Base-by-base conservation (phyloP, 371 early-diverging fungal genomes). In the Syncephalastrum contaminatum region DNA sequence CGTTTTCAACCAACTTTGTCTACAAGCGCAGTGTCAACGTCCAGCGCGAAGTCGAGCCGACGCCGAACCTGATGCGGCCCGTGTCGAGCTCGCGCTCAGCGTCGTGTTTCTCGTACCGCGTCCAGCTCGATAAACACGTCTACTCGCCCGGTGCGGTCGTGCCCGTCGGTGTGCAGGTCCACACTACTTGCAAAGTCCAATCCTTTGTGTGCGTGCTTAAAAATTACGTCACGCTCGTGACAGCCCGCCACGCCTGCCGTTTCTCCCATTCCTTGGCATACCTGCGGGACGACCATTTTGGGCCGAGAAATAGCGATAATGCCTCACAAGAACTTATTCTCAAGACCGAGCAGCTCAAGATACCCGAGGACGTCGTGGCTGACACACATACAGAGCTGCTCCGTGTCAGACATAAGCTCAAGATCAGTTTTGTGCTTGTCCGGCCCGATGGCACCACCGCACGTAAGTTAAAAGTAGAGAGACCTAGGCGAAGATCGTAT, bases 321-420 rank as follows among this genome's bases (percentile, higher is more conserved):
- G 5, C 36, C 36, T 30, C 36, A 10, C 10, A 43, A 46, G 41
- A 53, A n/a, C 25, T 39, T 14, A 22, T 50, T 42, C 27, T 43
- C 53, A 71, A 67, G 43, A 69, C 67, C 2, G 65, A 69, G 41
- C 51, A 60, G 1, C 51, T 71, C 16, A 49, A 56, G 27, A 57
- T 69, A 19, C 69, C 75, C 39, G 10, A 39, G 16, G 36, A 51
- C 13, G 43, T 56, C 47, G 10, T 56, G 41, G 21, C 61, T 48
- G 72, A 75, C 36, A 62, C 62, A 25, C 45, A 44, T 4, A 53
- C 57, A 22, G 65, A 66, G 15, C 30, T 69, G 48, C 64, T 75
- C 21, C 49, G 61, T 39, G 65, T 75, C 46, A 67, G 58, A n/a
- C 75, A 75, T 51, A 71, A 67, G 24, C 43, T 75, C 27, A 69